These are phyloP conservation scores for Xerophyta viscosa DNA, from an alignment of 106 monocot species.

Conservation along the genomic window DNA sequence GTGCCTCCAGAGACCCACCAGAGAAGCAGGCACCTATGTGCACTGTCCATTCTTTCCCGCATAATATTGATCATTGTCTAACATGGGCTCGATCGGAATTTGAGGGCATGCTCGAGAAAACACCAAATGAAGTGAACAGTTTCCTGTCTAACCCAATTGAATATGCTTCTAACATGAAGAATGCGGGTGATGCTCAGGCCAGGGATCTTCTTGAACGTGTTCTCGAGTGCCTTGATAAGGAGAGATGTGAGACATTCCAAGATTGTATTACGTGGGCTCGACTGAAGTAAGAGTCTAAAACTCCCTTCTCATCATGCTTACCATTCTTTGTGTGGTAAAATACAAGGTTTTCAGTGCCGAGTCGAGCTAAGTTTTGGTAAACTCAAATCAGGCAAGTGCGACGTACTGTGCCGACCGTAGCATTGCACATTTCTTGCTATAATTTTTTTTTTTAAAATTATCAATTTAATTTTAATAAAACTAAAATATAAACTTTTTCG, in stretches of 20 bases:
- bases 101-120: slow-evolving; percentile 87
- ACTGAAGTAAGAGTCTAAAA: slow-evolving; percentile 46
- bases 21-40: slow-evolving; percentile 96
- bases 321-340: too few relatives aligned
- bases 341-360: too few relatives aligned
- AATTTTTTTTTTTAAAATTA: too few relatives aligned
- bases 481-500: too few relatives aligned
- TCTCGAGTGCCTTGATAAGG: slow-evolving; percentile 70
- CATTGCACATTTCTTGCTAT: too few relatives aligned
- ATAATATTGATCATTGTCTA: slow-evolving; percentile 92
- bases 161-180: slow-evolving; percentile 64
- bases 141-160: slow-evolving; percentile 66
- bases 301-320: not conserved
- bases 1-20: slow-evolving; percentile 82
- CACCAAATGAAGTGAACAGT: slow-evolving; percentile 78
- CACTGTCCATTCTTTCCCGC: slow-evolving; percentile 93
- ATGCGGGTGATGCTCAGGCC: slow-evolving; percentile 86
- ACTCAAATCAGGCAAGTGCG: too few relatives aligned
- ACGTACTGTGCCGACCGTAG: too few relatives aligned
- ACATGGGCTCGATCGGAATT: slow-evolving; percentile 96
- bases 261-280: slow-evolving; percentile 84
- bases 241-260: slow-evolving; percentile 70
- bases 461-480: too few relatives aligned
- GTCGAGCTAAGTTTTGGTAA: too few relatives aligned
- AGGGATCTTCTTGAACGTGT: slow-evolving; percentile 75